Evolutionary conservation across 2,329 filamentous ascomycete species (phyloP).

Genomic region (Colletotrichum karsti): DNA sequence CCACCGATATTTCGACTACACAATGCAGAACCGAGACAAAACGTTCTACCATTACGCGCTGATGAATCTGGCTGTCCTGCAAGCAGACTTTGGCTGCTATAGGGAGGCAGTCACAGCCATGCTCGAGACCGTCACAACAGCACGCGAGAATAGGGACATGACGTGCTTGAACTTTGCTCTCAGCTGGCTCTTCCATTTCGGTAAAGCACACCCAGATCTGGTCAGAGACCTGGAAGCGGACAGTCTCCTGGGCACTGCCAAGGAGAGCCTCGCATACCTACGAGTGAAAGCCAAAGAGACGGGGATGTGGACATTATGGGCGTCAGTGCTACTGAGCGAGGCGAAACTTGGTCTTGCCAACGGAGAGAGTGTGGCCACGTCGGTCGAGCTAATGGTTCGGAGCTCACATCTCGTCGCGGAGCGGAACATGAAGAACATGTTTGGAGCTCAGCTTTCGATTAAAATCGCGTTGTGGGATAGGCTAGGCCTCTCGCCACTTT

Average conservation of each 20-base stretch:
- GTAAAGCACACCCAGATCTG: constrained; percentile 83
- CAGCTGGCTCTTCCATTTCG: constrained; percentile 95
- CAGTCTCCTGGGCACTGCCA: constrained; percentile 79
- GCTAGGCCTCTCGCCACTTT: constrained; percentile 68
- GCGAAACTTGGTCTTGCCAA: constrained; percentile 81
- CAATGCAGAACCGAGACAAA: constrained; percentile 84
- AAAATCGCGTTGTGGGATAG: constrained; percentile 79
- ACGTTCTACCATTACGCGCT: constrained; percentile 94
- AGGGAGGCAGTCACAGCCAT: constrained; percentile 92
- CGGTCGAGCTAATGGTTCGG: constrained; percentile 82
- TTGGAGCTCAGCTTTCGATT: constrained; percentile 78
- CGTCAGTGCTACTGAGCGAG: constrained; percentile 85
- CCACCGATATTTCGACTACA: constrained; percentile 97
- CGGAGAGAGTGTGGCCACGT: constrained; percentile 69
- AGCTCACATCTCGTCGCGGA: constrained; percentile 85
- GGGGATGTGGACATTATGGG: constrained; percentile 86
- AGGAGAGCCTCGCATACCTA: constrained; percentile 84
- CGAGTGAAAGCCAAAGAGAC: constrained; percentile 87
- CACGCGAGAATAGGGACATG: constrained; percentile 91
- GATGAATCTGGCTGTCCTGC: constrained; percentile 90
- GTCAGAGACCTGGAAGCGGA: constrained; percentile 75
- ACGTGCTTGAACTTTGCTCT: constrained; percentile 93
- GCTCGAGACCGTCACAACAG: constrained; percentile 94
- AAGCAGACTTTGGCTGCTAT: constrained; percentile 94
- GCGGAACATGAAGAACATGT: constrained; percentile 75